A percentile compares a stretch with the other conserved stretches of the same genome.
Evolutionary conservation across 257 asterid species (phyloP).

Genomic region (Lycium barbarum): DNA sequence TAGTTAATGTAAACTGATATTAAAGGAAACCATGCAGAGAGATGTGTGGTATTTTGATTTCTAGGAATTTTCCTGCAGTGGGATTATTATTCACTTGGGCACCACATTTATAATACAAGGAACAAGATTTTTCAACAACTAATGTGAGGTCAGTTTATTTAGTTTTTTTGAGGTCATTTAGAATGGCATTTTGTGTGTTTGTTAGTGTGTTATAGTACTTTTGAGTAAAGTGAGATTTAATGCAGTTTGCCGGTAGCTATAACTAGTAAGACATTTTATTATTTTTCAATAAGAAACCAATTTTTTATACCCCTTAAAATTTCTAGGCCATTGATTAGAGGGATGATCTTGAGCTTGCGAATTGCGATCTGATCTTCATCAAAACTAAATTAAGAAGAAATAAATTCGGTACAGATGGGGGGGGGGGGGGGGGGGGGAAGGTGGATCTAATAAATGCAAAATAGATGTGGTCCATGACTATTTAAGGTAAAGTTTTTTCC

Average conservation of each 20-base stretch:
- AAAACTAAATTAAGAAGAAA: slow-evolving; percentile 23
- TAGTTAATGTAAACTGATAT: not conserved
- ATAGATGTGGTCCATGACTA: slow-evolving; percentile 37
- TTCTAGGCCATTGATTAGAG: slow-evolving; percentile 20
- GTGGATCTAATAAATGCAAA: slow-evolving; percentile 38
- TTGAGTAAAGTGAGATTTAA: slow-evolving; percentile 26
- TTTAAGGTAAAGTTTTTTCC: slow-evolving; percentile 27
- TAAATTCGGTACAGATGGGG: slow-evolving; percentile 22
- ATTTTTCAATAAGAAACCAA: not conserved
- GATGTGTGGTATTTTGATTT: not conserved
- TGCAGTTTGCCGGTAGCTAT: slow-evolving; percentile 38
- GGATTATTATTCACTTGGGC: not conserved
- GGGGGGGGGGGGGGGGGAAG: slow-evolving; percentile 18
- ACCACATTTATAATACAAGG: not conserved
- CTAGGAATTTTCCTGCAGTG: not conserved
- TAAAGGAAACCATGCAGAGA: slow-evolving; percentile 1
- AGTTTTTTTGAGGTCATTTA: not conserved
- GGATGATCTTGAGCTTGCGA: slow-evolving; percentile 35
- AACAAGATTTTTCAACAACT: not conserved
- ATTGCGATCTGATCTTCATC: not conserved
- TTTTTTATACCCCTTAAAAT: not conserved
- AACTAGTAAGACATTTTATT: not conserved
- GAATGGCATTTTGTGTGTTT: slow-evolving; percentile 35
- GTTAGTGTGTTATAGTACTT: slow-evolving; percentile 29
- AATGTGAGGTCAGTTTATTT: slow-evolving; percentile 12